Percentiles rank a stretch among this genome's conserved stretches.
Evolutionary conservation across 2,329 filamentous ascomycete genomes (phyloP).

Genomic region (Coniochaeta prunicola): DNA sequence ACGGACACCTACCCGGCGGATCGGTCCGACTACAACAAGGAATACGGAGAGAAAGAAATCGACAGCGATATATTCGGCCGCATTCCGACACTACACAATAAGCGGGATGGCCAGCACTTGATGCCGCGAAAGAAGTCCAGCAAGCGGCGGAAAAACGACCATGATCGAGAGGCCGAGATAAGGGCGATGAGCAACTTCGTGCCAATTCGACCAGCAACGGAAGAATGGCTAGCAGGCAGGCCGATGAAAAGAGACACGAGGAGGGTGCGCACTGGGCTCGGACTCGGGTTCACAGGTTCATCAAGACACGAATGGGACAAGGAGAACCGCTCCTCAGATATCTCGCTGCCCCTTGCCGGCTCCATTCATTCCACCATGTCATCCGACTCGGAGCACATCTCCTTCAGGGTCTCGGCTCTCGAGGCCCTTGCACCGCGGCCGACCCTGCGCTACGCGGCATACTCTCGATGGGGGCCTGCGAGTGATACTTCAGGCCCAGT

Average conservation of each 20-base stretch:
- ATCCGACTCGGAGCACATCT: conserved; percentile 63
- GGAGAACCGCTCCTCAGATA: conserved; percentile 59
- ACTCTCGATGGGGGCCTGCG: conserved; percentile 46
- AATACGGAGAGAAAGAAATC: conserved; percentile 4
- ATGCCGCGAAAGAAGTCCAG: conserved; percentile 63
- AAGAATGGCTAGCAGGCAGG: conserved; percentile 52
- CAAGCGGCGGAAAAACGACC: conserved; percentile 69
- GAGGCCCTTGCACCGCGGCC: conserved; percentile 81
- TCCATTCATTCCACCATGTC: conserved; percentile 74
- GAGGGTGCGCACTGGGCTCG: conserved; percentile 49
- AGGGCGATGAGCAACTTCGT: conserved; percentile 70
- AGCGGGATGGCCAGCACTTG: conserved; percentile 50
- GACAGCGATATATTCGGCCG: conserved; percentile 25
- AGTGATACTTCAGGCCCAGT: conserved; percentile 33
- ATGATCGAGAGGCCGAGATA: conserved; percentile 79
- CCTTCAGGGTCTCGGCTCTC: conserved; percentile 74
- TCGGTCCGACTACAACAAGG: conserved; percentile 6
- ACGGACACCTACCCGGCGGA: conserved; percentile 8
- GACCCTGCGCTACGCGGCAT: conserved; percentile 66
- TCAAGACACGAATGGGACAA: conserved; percentile 35
- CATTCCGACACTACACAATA: conserved; percentile 51
- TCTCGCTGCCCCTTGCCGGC: conserved; percentile 66
- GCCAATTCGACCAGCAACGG: conserved; percentile 55
- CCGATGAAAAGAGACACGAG: conserved; percentile 57
- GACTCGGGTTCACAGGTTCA: conserved; percentile 21